Conservation (phyloP, 176 grass and related monocot genomes). For the Tuctoria greenei region DNA sequence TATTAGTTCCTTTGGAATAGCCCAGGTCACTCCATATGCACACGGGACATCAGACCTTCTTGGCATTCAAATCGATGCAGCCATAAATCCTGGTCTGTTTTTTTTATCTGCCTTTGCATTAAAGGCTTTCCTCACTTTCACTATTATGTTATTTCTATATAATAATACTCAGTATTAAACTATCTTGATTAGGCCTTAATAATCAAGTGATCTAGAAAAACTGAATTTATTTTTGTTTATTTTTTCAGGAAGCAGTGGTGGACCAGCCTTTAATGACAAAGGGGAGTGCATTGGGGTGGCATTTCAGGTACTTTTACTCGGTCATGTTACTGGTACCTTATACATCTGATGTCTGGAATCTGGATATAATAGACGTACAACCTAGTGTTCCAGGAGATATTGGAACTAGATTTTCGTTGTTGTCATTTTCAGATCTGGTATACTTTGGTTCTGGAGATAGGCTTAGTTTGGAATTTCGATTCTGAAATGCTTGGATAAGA, state of each 20-base stretch:
- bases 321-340: conserved; percentile 18
- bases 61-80: conserved; percentile 98
- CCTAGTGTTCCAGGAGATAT: neutral
- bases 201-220: neutral
- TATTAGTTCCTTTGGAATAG: conserved; percentile 49
- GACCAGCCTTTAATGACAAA: conserved; percentile 95
- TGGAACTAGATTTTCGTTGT: neutral
- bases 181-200: conserved; percentile 20
- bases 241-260: conserved; percentile 91
- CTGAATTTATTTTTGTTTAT: conserved; percentile 29
- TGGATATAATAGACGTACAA: conserved; percentile 16
- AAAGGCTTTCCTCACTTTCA: neutral
- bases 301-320: conserved; percentile 84
- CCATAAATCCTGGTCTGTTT: conserved; percentile 84
- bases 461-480: conserved; percentile 4
- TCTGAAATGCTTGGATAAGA: neutral
- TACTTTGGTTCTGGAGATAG: conserved; percentile 5
- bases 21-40: conserved; percentile 95
- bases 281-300: conserved; percentile 98
- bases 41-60: conserved; percentile 95
- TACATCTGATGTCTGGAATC: conserved; percentile 6
- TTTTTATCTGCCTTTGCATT: conserved; percentile 5
- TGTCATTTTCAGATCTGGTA: neutral
- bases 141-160: conserved; percentile 13
- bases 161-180: conserved; percentile 8